Evolutionary conservation across 1,284 basidiomycete species (phyloP).

Genomic region (Cerioporus squamosus): DNA sequence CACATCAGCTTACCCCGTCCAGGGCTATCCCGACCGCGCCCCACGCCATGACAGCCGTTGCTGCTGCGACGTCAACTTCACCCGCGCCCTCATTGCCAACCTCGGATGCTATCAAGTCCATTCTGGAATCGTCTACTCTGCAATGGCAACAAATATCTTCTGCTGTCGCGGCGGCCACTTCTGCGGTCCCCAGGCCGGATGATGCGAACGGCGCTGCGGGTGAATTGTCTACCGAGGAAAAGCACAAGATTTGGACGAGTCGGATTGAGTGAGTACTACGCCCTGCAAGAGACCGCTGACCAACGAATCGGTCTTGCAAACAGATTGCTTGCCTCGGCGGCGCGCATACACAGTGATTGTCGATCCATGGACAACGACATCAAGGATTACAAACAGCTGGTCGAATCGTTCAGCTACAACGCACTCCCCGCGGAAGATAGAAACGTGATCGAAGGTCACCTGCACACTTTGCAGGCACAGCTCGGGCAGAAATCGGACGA

Average conservation of each 20-base stretch:
- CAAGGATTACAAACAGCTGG: slow-evolving; percentile 21
- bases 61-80: neutral
- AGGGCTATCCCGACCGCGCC: neutral
- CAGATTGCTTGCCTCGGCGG: slow-evolving; percentile 19
- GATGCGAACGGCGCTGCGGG: neutral
- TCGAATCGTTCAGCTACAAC: slow-evolving; percentile 25
- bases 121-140: slow-evolving; percentile 14
- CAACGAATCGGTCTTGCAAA: neutral
- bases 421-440: slow-evolving; percentile 15
- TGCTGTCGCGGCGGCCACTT: slow-evolving; percentile 18
- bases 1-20: slow-evolving; percentile 7
- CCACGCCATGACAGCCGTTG: neutral
- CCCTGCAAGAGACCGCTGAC: neutral
- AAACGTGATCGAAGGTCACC: slow-evolving; percentile 18
- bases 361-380: slow-evolving; percentile 23
- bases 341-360: slow-evolving; percentile 14
- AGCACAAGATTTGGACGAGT: slow-evolving; percentile 20
- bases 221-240: slow-evolving; percentile 10
- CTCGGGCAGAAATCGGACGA: slow-evolving; percentile 17
- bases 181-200: slow-evolving; percentile 5
- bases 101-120: slow-evolving; percentile 10
- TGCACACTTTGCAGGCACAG: slow-evolving; percentile 17
- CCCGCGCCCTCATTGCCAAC: neutral
- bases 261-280: slow-evolving; percentile 22
- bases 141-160: slow-evolving; percentile 22